Conservation (phyloP, 75 land plant species). For the Picea glauca region DNA sequence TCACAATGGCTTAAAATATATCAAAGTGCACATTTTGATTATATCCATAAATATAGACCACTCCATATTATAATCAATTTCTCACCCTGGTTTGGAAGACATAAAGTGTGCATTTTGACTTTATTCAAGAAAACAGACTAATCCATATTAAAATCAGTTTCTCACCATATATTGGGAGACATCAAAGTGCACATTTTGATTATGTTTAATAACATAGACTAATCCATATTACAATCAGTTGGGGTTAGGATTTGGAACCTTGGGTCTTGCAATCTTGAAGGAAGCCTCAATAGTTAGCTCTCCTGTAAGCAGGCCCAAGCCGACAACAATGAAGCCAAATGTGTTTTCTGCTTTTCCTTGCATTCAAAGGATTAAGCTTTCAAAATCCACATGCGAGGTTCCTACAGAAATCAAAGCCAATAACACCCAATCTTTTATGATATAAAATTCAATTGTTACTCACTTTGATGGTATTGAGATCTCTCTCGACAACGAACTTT, state of each 20-base stretch:
- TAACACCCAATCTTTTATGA: constrained; percentile 3
- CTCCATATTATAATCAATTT: no score
- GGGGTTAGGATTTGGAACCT: constrained; percentile 33
- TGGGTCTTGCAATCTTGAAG: constrained; percentile 61
- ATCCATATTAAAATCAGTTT: no score
- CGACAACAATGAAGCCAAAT: constrained; percentile 67
- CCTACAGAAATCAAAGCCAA: not conserved
- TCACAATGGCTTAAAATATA: not conserved
- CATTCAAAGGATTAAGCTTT: constrained; percentile 1
- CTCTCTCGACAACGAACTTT: no score
- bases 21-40: not conserved
- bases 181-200: not conserved
- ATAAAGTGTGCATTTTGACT: not conserved
- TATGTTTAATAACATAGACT: not conserved
- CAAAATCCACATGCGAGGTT: not conserved
- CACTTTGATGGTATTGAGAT: no score
- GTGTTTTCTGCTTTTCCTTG: constrained; percentile 78
- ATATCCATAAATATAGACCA: not conserved
- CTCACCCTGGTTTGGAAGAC: not conserved
- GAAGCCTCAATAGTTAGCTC: constrained; percentile 82
- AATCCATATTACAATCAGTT: not conserved
- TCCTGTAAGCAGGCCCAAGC: constrained; percentile 66
- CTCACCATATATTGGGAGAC: not conserved
- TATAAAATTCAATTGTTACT: not conserved
- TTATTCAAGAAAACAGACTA: not conserved